Evolutionary conservation across 2,329 filamentous ascomycete genomes (phyloP).

Genomic region (Sporothrix protearum): DNA sequence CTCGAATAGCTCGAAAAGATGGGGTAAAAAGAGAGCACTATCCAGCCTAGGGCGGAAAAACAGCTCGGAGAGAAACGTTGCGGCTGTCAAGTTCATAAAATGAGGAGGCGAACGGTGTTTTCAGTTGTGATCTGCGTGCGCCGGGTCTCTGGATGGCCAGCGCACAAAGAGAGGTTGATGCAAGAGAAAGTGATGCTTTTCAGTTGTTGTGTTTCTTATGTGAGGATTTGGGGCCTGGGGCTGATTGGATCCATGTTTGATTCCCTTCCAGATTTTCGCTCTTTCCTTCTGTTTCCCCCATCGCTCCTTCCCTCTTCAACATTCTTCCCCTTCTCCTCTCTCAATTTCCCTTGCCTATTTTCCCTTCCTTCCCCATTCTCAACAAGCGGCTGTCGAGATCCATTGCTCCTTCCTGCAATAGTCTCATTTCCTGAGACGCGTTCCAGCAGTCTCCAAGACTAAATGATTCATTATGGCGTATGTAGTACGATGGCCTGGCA

Average conservation of each 20-base stretch:
- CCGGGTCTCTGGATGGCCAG: neutral
- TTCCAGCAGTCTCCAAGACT: neutral
- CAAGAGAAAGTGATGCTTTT: neutral
- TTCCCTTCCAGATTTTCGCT: neutral
- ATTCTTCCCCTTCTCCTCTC: neutral
- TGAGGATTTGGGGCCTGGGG: neutral
- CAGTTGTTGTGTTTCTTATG: neutral
- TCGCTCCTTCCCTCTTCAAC: neutral
- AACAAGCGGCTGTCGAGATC: neutral
- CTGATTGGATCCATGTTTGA: too few species aligned
- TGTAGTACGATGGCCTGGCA: neutral
- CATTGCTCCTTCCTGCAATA: constrained; percentile 3
- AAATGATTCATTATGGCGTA: neutral
- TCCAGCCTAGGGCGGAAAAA: neutral
- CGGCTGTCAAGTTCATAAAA: neutral
- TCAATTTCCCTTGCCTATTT: neutral
- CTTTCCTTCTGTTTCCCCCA: neutral
- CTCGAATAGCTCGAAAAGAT: neutral
- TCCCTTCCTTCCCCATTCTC: neutral
- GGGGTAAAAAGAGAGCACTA: neutral
- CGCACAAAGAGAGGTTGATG: neutral
- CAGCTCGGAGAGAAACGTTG: neutral
- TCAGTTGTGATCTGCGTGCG: neutral
- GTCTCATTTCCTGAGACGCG: neutral
- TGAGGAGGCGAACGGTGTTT: neutral